Evolutionary conservation across 1,139 yeast genomes (phyloP).

Genomic region (Lodderomyces parapsilosis): DNA sequence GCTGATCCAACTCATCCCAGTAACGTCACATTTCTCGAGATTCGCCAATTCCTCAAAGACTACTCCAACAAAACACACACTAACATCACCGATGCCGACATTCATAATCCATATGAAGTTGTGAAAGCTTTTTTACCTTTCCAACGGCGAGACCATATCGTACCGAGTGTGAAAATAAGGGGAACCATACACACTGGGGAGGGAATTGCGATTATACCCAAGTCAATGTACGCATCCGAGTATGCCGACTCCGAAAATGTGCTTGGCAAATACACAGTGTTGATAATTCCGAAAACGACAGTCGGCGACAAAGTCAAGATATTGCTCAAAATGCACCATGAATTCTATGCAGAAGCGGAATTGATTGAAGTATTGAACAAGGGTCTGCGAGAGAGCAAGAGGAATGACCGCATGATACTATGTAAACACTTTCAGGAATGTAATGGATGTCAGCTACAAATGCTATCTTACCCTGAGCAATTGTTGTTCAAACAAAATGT

Average conservation of each 20-base stretch:
- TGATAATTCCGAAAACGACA: slow-evolving; percentile 38
- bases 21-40: slow-evolving; percentile 10
- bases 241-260: slow-evolving; percentile 15
- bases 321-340: slow-evolving; percentile 29
- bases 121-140: slow-evolving; percentile 26
- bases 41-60: slow-evolving; percentile 17
- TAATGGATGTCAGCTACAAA: slow-evolving; percentile 46
- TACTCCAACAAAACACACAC: slow-evolving; percentile 9
- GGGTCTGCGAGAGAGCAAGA: slow-evolving; percentile 5
- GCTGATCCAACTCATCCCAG: slow-evolving; percentile 15
- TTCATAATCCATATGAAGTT: slow-evolving; percentile 24
- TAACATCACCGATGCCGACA: slow-evolving; percentile 15
- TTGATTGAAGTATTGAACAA: slow-evolving; percentile 16
- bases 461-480: slow-evolving; percentile 42
- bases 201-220: slow-evolving; percentile 37
- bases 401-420: slow-evolving; percentile 29
- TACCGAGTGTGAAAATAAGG: slow-evolving; percentile 24
- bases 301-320: slow-evolving; percentile 39
- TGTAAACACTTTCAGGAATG: slow-evolving; percentile 83
- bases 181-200: slow-evolving; percentile 37
- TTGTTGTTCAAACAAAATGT: slow-evolving; percentile 28
- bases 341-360: slow-evolving; percentile 32
- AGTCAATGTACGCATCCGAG: slow-evolving; percentile 21
- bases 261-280: slow-evolving; percentile 21
- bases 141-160: slow-evolving; percentile 16